Evolutionary conservation across 2,329 filamentous ascomycete species (phyloP).

Genomic region (Rhynchosporium agropyri): DNA sequence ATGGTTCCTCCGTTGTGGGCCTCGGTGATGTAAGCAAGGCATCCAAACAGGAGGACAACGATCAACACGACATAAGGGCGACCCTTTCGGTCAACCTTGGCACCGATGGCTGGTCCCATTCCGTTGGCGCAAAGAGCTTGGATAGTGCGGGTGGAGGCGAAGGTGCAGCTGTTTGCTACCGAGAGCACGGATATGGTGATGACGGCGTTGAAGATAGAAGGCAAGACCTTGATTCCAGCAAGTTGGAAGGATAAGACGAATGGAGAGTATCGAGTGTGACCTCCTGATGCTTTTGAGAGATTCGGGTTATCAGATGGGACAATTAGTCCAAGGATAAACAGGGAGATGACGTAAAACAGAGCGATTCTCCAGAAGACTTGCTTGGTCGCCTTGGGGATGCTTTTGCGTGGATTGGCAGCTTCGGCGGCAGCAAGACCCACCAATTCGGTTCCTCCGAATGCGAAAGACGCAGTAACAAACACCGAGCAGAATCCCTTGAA

Average conservation of each 20-base stretch:
- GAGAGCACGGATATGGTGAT: constrained; percentile 89
- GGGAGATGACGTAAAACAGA: constrained; percentile 80
- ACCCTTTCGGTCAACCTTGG: constrained; percentile 80
- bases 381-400: constrained; percentile 83
- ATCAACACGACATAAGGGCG: constrained; percentile 65
- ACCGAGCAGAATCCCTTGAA: constrained; percentile 82
- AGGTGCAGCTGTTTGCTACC: constrained; percentile 90
- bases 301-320: constrained; percentile 70
- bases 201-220: constrained; percentile 89
- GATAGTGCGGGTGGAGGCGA: constrained; percentile 86
- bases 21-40: constrained; percentile 60
- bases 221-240: constrained; percentile 78
- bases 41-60: constrained; percentile 56
- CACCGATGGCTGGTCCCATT: constrained; percentile 75
- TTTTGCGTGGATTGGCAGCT: constrained; percentile 75
- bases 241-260: constrained; percentile 91
- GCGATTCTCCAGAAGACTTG: constrained; percentile 95
- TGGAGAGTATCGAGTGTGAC: constrained; percentile 73
- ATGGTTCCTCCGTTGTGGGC: constrained; percentile 48
- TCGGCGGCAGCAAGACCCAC: constrained; percentile 78
- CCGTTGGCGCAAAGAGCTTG: constrained; percentile 86
- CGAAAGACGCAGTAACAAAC: constrained; percentile 75
- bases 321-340: constrained; percentile 80
- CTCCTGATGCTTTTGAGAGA: constrained; percentile 58
- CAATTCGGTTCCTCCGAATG: constrained; percentile 75